Evolutionary conservation across 2,329 filamentous ascomycete genomes (phyloP).

Genomic region (Diaporthe capsici): DNA sequence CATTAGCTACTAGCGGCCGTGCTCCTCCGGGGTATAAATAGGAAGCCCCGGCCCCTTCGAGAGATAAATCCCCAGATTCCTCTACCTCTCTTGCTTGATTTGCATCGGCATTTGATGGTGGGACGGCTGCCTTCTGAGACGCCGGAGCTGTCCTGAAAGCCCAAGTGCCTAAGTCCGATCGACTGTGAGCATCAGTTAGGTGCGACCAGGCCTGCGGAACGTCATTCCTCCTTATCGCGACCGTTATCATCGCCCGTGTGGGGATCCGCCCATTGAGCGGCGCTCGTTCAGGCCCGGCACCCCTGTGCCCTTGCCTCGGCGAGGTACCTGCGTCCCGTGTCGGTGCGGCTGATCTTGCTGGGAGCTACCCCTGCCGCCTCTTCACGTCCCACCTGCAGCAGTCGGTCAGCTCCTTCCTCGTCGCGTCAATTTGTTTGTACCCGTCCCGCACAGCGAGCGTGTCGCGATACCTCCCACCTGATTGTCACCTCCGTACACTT

Average conservation of each 20-base stretch:
- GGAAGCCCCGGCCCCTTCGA: constrained; percentile 44
- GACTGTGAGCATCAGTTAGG: not conserved
- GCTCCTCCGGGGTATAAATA: constrained; percentile 53
- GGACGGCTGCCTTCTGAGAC: constrained; percentile 41
- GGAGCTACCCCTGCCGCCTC: constrained; percentile 34
- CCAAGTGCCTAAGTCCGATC: constrained; percentile 41
- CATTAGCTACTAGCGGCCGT: constrained; percentile 36
- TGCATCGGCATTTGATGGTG: constrained; percentile 31
- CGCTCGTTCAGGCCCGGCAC: not conserved
- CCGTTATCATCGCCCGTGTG: constrained; percentile 6
- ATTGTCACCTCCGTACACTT: not conserved
- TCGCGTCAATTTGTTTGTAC: constrained; percentile 33
- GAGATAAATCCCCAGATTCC: constrained; percentile 6
- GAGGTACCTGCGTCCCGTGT: constrained; percentile 24
- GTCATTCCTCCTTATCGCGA: constrained; percentile 15
- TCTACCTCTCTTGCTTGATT: constrained; percentile 41
- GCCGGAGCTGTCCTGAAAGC: constrained; percentile 41
- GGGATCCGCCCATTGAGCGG: not conserved
- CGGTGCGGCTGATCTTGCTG: constrained; percentile 12
- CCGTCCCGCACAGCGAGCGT: constrained; percentile 27
- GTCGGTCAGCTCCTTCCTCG: constrained; percentile 14
- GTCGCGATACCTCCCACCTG: constrained; percentile 26
- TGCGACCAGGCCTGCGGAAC: not conserved
- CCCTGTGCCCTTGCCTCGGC: not conserved
- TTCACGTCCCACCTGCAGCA: constrained; percentile 26